Conservation (phyloP, 2,329 filamentous ascomycete genomes). For the Cordyceps pruinosa region DNA sequence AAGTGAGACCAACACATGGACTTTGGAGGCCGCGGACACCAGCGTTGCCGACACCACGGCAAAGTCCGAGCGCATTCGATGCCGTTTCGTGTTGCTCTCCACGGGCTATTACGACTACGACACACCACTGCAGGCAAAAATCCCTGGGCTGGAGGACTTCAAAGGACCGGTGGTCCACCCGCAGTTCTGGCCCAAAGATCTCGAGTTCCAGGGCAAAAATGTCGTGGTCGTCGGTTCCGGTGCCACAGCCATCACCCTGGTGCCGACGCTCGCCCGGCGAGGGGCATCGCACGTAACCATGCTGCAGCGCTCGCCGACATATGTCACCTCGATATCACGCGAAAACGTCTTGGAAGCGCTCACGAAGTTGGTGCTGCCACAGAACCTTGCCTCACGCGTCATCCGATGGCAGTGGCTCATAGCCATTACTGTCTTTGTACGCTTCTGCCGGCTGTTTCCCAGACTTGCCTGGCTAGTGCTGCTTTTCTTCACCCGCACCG, state of each 20-base stretch:
- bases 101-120: conserved; percentile 62
- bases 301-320: conserved; percentile 60
- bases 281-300: conserved; percentile 54
- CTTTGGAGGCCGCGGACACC: conserved; percentile 13
- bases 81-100: conserved; percentile 47
- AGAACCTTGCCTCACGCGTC: conserved; percentile 36
- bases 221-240: conserved; percentile 61
- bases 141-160: conserved; percentile 32
- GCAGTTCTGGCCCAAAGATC: conserved; percentile 61
- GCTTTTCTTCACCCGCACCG: conserved; percentile 29
- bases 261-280: conserved; percentile 52
- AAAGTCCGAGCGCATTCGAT: background rate
- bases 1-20: conserved; percentile 51
- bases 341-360: conserved; percentile 18
- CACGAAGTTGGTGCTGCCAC: conserved; percentile 34
- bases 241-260: conserved; percentile 59
- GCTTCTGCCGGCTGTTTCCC: conserved; percentile 45
- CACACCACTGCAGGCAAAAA: conserved; percentile 46
- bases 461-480: conserved; percentile 36
- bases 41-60: conserved; percentile 26
- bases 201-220: conserved; percentile 59
- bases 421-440: conserved; percentile 32
- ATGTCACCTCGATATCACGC: conserved; percentile 38
- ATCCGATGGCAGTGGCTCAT: conserved; percentile 40
- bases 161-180: conserved; percentile 51